Conservation (phyloP, 495 filamentous ascomycete genomes). For the Cairneyella variabilis region DNA sequence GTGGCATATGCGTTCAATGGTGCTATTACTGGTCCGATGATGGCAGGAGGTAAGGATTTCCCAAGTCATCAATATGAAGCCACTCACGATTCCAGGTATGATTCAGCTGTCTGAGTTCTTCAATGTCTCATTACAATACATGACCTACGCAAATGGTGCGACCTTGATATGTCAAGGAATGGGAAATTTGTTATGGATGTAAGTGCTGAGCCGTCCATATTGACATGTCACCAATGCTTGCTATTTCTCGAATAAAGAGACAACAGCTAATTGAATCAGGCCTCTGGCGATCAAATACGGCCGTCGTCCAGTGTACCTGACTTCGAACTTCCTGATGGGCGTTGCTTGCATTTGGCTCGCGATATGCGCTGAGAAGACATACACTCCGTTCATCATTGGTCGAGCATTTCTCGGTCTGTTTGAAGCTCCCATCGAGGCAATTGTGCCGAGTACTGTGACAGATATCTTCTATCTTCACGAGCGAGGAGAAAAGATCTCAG, state of each 20-base stretch:
- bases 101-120: conserved; percentile 5
- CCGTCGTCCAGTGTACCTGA: conserved; percentile 10
- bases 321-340: conserved; percentile 11
- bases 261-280: not conserved
- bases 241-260: not conserved
- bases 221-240: not conserved
- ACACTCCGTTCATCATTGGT: conserved; percentile 6
- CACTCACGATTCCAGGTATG: conserved; percentile 5
- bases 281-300: conserved; percentile 15
- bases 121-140: not conserved
- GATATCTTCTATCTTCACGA: conserved; percentile 16
- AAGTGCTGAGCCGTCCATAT: not conserved
- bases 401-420: conserved; percentile 10
- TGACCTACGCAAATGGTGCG: conserved; percentile 11
- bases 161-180: conserved; percentile 9
- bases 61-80: not conserved
- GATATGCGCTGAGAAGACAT: conserved; percentile 5
- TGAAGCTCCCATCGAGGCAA: conserved; percentile 14
- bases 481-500: conserved; percentile 12
- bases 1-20: conserved; percentile 9
- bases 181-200: conserved; percentile 14
- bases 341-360: conserved; percentile 12
- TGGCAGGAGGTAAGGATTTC: conserved; percentile 7
- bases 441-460: conserved; percentile 10
- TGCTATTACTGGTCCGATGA: conserved; percentile 11